phyloP scores from a whole-genome alignment of 2,329 filamentous ascomycete genomes.

The Colletotrichum neosansevieriae region DNA sequence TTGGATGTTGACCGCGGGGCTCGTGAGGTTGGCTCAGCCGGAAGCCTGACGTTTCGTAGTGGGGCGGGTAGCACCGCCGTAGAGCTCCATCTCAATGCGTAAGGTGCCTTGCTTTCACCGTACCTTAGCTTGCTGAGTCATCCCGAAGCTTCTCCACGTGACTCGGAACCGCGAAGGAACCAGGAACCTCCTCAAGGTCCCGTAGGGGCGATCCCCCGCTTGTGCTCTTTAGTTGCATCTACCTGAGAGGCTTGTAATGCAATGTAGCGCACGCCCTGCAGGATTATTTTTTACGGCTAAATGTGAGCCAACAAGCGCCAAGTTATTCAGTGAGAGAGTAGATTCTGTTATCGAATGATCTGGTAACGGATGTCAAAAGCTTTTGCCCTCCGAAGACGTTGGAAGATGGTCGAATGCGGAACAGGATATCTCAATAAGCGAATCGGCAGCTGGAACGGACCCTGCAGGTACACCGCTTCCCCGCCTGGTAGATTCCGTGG shows the following conservation, averaged over 20 bases:
- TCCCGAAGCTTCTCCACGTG: conserved; percentile 16
- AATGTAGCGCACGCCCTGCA: no score
- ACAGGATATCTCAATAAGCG: conserved; percentile 28
- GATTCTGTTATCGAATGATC: no score
- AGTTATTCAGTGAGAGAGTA: no score
- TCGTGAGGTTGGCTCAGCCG: conserved; percentile 45
- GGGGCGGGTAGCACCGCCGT: conserved; percentile 45
- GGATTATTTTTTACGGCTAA: no score
- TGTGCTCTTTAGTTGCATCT: conserved; percentile 23
- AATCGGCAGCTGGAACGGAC: conserved; percentile 38
- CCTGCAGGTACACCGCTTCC: conserved; percentile 41
- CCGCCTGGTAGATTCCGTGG: conserved; percentile 29
- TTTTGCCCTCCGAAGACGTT: conserved; percentile 13
- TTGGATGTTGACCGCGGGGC: conserved; percentile 40
- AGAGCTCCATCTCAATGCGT: conserved; percentile 25
- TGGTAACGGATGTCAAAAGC: not conserved
- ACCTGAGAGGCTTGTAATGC: not conserved
- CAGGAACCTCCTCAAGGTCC: not conserved
- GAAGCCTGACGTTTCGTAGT: conserved; percentile 50
- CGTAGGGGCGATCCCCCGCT: conserved; percentile 32
- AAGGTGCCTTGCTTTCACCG: conserved; percentile 28
- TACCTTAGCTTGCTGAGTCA: conserved; percentile 25
- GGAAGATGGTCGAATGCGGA: conserved; percentile 25
- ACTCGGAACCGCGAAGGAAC: not conserved
- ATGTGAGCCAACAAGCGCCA: no score